Evolutionary conservation across 208 protist genomes (phyloP).

Genomic region (Herpetomonas muscarum): DNA sequence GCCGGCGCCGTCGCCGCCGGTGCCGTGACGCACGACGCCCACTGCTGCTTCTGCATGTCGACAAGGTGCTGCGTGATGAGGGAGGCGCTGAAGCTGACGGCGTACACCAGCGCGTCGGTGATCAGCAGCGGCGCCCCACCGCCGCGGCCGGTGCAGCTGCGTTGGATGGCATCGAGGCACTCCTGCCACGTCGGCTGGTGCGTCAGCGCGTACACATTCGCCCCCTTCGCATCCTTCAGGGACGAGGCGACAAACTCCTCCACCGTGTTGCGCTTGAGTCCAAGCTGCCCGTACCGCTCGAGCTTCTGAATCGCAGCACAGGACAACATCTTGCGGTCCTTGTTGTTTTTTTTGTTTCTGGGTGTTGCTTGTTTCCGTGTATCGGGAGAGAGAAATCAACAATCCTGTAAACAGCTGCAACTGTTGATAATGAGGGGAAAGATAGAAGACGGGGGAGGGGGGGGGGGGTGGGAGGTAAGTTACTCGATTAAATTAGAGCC

Average conservation of each 20-base stretch:
- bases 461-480: background rate
- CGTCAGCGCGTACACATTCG: conserved; percentile 83
- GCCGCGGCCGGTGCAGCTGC: background rate
- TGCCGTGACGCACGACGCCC: background rate
- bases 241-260: conserved; percentile 73
- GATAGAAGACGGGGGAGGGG: background rate
- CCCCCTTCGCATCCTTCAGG: conserved; percentile 58
- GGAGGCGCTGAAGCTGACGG: conserved; percentile 61
- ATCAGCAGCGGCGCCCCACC: conserved; percentile 14
- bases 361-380: no score
- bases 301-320: conserved; percentile 84
- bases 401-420: no score
- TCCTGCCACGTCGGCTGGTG: conserved; percentile 65
- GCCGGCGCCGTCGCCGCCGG: background rate
- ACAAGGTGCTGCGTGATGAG: conserved; percentile 54
- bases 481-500: background rate
- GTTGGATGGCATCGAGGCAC: conserved; percentile 25
- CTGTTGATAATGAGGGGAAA: background rate
- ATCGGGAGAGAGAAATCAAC: no score
- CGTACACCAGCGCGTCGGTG: conserved; percentile 73
- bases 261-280: conserved; percentile 61
- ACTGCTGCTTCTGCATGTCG: conserved; percentile 4
- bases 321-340: conserved; percentile 77
- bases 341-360: no score
- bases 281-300: conserved; percentile 82